Evolutionary conservation across 2,329 filamentous ascomycete species (phyloP).

Genomic region (Ascochyta koolunga): DNA sequence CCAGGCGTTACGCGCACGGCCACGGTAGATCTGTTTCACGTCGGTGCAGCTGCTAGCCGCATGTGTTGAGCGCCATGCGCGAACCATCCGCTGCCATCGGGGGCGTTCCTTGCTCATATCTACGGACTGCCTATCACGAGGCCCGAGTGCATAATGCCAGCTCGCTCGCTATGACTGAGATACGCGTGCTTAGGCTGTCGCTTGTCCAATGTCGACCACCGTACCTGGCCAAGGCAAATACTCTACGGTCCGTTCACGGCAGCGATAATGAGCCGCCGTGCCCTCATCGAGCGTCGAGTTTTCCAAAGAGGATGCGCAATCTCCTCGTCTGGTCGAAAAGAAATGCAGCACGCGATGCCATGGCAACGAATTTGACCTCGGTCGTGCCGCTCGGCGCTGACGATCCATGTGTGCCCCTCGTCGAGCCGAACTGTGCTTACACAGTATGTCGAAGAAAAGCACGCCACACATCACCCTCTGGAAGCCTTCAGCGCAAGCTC

Average conservation of each 20-base stretch:
- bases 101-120: slow-evolving; percentile 10
- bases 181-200: not conserved
- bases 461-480: no score
- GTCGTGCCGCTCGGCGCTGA: not conserved
- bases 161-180: not conserved
- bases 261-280: slow-evolving; percentile 1
- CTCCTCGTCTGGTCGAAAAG: slow-evolving; percentile 12
- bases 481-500: not conserved
- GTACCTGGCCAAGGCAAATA: not conserved
- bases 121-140: slow-evolving; percentile 9
- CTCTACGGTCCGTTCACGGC: not conserved
- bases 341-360: not conserved
- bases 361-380: slow-evolving; percentile 8
- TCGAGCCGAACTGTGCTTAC: no score
- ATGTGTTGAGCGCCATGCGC: not conserved
- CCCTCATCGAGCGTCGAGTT: slow-evolving; percentile 3
- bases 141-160: slow-evolving; percentile 5
- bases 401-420: not conserved
- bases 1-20: no score
- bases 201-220: not conserved
- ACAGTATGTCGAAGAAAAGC: no score
- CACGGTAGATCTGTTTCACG: slow-evolving; percentile 14
- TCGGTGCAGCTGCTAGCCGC: not conserved
- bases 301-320: slow-evolving; percentile 5
- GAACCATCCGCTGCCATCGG: slow-evolving; percentile 4